Evolutionary conservation across 768 basidiomycete genomes (phyloP), one percentile per base, ranked within the genome.

Genomic region (Clitopilus passeckerianus): DNA sequence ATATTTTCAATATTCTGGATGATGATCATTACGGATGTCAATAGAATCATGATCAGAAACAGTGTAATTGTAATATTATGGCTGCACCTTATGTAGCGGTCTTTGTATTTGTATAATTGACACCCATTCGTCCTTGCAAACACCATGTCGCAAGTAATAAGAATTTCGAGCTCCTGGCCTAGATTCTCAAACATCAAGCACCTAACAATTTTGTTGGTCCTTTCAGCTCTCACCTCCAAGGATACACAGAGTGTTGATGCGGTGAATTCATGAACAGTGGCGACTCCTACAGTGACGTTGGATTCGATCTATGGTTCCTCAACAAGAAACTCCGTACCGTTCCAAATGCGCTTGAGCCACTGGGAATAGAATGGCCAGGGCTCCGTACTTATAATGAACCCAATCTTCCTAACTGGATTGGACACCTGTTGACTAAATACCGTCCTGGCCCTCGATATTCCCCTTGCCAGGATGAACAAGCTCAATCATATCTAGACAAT

Each of bases 341-440:
- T 41, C 82, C 84, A 1, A 71, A 68, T n/a, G 69, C 73, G 53
- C 62, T 73, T 5, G 62, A 75, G 18, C 86, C 85, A 2, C 68
- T 85, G 2, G 83, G 85, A 0, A 69, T 81, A 1, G 63, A 66
- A 3, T 86, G 76, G 61, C 83, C 84, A 20, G 84, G 83, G 1
- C 37, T 41, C n/a, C 37, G 64, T 6, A 79, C 82, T 0, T 84
- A 70, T 67, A 77, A 77, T 35, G 84, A 83, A 63, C 59, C 61
- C 1, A 75, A 71, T 34, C 66, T 71, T 41, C 80, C 84, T 7
- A 87, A 87, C 67, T 88, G 86, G 86, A 81, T 88, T 34, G 82
- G 86, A 1, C 77, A 83, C 66, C 70, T 86, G n/a, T 69, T 85
- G 53, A 79, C 74, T 8, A 73, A 77, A 57, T 73, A 77, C 58